Evolutionary conservation across 768 basidiomycete species (phyloP).

Genomic region (Auricularia sp.): DNA sequence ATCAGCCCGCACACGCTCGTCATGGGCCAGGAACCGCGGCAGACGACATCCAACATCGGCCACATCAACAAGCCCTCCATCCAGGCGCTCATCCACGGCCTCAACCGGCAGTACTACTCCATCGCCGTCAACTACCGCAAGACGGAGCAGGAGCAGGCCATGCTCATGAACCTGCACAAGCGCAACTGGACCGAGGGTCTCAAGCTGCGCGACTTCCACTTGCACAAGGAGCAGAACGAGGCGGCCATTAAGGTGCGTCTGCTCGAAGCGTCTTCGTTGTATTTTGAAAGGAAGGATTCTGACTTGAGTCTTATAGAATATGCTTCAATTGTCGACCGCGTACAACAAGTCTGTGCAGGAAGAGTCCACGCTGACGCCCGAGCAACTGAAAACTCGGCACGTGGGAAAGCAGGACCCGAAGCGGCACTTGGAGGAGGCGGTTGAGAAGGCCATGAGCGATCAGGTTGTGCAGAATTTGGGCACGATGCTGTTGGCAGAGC

Average conservation of each 20-base stretch:
- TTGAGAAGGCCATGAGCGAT: conserved; percentile 96
- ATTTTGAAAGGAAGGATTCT: neutral
- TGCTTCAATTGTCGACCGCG: conserved; percentile 84
- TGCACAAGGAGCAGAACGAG: conserved; percentile 83
- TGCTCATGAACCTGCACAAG: conserved; percentile 99
- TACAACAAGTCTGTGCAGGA: conserved; percentile 99
- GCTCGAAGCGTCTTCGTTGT: neutral
- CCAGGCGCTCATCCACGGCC: conserved; percentile 92
- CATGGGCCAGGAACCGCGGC: conserved; percentile 86
- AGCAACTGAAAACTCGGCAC: conserved; percentile 94
- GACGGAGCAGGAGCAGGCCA: conserved; percentile 94
- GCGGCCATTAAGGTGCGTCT: conserved; percentile 79
- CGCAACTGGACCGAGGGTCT: conserved; percentile 98
- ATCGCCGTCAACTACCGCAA: conserved; percentile 97
- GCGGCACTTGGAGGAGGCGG: conserved; percentile 92
- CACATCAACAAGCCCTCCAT: conserved; percentile 99
- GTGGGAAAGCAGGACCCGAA: conserved; percentile 98
- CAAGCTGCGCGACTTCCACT: conserved; percentile 73
- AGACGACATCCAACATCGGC: conserved; percentile 96
- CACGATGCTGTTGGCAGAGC: conserved; percentile 88
- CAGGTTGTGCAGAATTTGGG: conserved; percentile 93
- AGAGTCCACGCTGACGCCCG: conserved; percentile 86
- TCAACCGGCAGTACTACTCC: conserved; percentile 92
- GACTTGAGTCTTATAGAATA: conserved; percentile 43
- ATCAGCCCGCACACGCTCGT: conserved; percentile 88